Percentiles rank a stretch among this genome's conserved stretches.
phyloP scores from a whole-genome alignment of 768 basidiomycete genomes.

The Coprinellus micaceus region DNA sequence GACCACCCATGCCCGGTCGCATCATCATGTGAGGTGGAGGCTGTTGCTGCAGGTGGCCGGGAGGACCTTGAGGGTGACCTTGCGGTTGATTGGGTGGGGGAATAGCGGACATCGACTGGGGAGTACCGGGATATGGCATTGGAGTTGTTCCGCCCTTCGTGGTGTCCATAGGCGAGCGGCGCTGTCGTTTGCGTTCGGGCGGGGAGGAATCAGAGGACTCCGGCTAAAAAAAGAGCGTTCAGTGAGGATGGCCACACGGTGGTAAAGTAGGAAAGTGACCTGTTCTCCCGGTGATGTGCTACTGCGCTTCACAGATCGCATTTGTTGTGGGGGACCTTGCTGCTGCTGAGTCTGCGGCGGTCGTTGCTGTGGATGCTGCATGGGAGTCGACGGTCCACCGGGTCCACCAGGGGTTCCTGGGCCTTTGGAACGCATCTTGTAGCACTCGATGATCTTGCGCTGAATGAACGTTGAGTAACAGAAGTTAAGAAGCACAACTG shows the following conservation, averaged over 20 bases:
- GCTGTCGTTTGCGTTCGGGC: constrained; percentile 51
- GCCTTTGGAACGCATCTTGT: neutral
- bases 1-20: neutral
- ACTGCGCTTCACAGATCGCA: constrained; percentile 43
- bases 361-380: constrained; percentile 16
- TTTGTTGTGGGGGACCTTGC: constrained; percentile 26
- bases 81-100: constrained; percentile 24
- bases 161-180: constrained; percentile 48
- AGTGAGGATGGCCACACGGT: constrained; percentile 5
- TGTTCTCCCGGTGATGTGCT: constrained; percentile 65
- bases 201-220: constrained; percentile 53
- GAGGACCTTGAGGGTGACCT: constrained; percentile 7
- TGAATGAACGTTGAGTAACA: constrained; percentile 15
- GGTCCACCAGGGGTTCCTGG: constrained; percentile 5
- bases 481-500: constrained; percentile 5
- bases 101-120: constrained; percentile 2
- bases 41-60: constrained; percentile 30
- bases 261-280: constrained; percentile 24
- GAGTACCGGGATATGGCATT: constrained; percentile 3
- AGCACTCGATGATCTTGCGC: constrained; percentile 31
- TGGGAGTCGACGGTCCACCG: constrained; percentile 41
- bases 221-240: constrained; percentile 30
- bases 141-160: constrained; percentile 4
- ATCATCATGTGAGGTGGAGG: constrained; percentile 9
- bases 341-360: constrained; percentile 33